Percentiles rank a stretch among this genome's conserved stretches.
phyloP scores from a whole-genome alignment of 2,329 filamentous ascomycete genomes.

The Neurospora sp. region DNA sequence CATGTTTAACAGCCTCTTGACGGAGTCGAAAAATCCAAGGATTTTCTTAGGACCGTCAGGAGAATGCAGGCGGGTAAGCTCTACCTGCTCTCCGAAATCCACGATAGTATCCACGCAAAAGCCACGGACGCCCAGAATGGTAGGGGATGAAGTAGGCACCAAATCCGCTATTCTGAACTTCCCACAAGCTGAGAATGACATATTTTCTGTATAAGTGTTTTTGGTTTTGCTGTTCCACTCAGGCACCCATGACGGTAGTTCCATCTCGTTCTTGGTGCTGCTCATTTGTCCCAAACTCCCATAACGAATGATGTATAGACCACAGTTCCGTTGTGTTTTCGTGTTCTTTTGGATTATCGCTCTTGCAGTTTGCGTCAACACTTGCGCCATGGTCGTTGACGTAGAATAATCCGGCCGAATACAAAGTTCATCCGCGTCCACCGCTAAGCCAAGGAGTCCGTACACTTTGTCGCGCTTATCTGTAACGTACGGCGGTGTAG shows the following conservation, averaged over 20 bases:
- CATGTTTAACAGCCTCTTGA: background rate
- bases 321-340: background rate
- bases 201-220: background rate
- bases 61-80: too few species aligned
- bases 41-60: background rate
- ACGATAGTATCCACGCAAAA: constrained; percentile 6
- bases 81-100: background rate
- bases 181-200: background rate
- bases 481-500: background rate
- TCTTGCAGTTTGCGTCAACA: constrained; percentile 5
- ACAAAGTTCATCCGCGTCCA: constrained; percentile 1
- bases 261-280: constrained; percentile 1
- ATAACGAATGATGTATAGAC: background rate
- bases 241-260: constrained; percentile 9
- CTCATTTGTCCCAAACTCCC: background rate
- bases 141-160: background rate
- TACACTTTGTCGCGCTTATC: constrained; percentile 7
- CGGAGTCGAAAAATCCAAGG: background rate
- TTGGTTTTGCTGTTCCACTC: background rate
- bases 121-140: constrained; percentile 1
- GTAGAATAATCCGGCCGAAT: constrained; percentile 5
- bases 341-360: constrained; percentile 5
- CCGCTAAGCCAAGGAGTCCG: constrained; percentile 7
- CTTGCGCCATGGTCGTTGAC: background rate
- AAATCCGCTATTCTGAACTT: background rate